These are phyloP conservation scores for Plasmodium coatneyi DNA, from an alignment of 169 alveolate genomes.

Conservation along the genomic window DNA sequence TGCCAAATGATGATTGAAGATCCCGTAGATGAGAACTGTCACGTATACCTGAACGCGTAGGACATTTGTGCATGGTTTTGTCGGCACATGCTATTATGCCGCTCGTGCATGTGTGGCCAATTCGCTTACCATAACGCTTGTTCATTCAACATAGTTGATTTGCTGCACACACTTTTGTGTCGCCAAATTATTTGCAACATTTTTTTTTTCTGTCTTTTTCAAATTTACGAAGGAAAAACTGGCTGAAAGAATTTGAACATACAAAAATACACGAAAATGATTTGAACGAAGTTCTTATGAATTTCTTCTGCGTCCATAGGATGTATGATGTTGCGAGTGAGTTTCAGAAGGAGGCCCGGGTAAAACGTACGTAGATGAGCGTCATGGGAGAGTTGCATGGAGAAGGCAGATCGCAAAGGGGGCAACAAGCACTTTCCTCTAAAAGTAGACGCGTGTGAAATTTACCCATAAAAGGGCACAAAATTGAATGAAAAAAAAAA, in stretches of 20 bases:
- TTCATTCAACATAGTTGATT: not conserved
- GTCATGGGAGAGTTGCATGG: not conserved
- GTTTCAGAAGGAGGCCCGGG: slow-evolving; percentile 56
- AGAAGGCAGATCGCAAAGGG: not conserved
- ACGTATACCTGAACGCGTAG: slow-evolving; percentile 60
- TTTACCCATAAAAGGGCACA: no score
- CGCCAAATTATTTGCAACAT: not conserved
- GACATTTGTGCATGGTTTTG: slow-evolving; percentile 10
- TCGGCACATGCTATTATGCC: not conserved
- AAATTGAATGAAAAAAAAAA: not conserved
- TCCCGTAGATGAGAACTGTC: slow-evolving; percentile 23
- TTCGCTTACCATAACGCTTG: not conserved
- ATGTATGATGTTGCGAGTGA: slow-evolving; percentile 73
- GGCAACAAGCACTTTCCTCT: not conserved
- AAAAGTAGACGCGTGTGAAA: not conserved
- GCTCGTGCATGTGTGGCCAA: not conserved
- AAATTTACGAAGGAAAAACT: slow-evolving; percentile 22
- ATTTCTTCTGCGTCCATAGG: slow-evolving; percentile 66
- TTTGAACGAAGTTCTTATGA: slow-evolving; percentile 68
- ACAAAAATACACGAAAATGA: slow-evolving; percentile 70
- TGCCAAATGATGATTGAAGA: slow-evolving; percentile 65
- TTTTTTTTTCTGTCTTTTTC: not conserved
- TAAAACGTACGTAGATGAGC: slow-evolving; percentile 43
- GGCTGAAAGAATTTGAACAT: slow-evolving; percentile 67
- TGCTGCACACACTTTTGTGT: not conserved